Evolutionary conservation across 257 asterid genomes (phyloP).

Genomic region (Salvia splendens): DNA sequence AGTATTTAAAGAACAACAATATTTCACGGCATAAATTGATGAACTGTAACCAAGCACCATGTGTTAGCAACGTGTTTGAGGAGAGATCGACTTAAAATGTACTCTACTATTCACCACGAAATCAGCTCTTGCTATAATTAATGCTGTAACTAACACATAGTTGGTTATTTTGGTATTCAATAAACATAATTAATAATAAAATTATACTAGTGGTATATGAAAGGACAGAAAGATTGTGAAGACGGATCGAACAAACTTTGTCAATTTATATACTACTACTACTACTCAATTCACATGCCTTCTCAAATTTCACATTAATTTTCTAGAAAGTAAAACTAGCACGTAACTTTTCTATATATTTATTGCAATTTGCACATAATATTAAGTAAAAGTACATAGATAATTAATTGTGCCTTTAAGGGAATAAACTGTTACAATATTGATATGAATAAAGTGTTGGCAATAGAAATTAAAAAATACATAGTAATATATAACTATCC

Average conservation of each 20-base stretch:
- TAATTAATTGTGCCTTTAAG: background rate
- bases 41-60: constrained; percentile 4
- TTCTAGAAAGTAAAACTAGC: too few relatives aligned
- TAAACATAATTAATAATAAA: too few relatives aligned
- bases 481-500: too few relatives aligned
- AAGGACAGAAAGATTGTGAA: too few relatives aligned
- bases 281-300: too few relatives aligned
- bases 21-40: background rate
- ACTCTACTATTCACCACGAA: constrained; percentile 1
- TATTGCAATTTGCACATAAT: background rate
- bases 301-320: too few relatives aligned
- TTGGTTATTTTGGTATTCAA: background rate
- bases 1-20: background rate
- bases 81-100: background rate
- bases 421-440: background rate
- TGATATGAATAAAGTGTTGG: background rate
- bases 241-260: too few relatives aligned
- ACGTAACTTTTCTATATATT: too few relatives aligned
- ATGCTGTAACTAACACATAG: constrained; percentile 5
- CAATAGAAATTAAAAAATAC: too few relatives aligned
- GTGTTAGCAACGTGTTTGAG: background rate
- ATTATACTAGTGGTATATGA: too few relatives aligned
- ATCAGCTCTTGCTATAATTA: background rate
- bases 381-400: background rate
- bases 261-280: too few relatives aligned